These are phyloP conservation scores for Solanum neorickii DNA, from an alignment of 257 asterid genomes.

Conservation along the genomic window DNA sequence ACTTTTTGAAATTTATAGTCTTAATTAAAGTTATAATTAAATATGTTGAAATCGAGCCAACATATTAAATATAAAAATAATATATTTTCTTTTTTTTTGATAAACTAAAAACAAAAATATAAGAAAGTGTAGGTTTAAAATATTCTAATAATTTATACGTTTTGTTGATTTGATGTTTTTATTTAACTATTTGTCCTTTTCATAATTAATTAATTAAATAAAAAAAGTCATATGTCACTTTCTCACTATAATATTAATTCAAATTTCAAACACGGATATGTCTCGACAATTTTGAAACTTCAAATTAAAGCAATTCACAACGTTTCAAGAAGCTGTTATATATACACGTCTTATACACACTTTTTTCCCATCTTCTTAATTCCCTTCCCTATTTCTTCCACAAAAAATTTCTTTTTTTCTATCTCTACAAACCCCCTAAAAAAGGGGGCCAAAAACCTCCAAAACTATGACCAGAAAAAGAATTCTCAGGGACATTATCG, in stretches of 20 bases:
- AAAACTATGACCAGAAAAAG: background rate
- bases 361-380: background rate
- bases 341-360: background rate
- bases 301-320: background rate
- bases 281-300: background rate
- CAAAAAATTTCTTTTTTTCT: background rate
- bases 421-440: background rate
- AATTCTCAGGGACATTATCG: conserved; percentile 12
- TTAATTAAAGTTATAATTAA: background rate
- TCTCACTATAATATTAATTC: background rate
- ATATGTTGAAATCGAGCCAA: background rate
- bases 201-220: background rate
- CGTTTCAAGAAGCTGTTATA: background rate
- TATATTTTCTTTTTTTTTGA: too few relatives aligned
- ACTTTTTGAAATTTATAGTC: too few relatives aligned
- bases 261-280: background rate
- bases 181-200: background rate
- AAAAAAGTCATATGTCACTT: background rate
- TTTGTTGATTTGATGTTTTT: background rate
- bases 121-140: background rate
- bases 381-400: background rate
- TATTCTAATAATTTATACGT: background rate
- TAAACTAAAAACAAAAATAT: too few relatives aligned
- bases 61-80: too few relatives aligned
- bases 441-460: background rate